Base-by-base conservation (phyloP, 2,329 filamentous ascomycete genomes). In the Cercospora citrullina region DNA sequence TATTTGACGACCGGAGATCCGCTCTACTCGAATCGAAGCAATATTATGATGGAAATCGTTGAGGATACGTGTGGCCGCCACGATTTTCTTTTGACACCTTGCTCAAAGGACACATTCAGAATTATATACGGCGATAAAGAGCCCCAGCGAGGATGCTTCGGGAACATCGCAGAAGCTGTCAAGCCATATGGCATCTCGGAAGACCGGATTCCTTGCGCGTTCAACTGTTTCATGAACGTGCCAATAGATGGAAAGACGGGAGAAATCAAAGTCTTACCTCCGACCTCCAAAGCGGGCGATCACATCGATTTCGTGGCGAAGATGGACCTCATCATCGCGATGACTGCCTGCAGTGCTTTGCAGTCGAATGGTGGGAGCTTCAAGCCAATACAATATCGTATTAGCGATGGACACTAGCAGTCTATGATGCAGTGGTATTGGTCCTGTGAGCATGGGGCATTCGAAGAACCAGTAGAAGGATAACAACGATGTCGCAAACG, bases 141-240 rank as follows among this genome's bases (percentile, higher is more conserved):
- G 4, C 73, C 73, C 1, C 71, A 72, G 51, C 72, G 68, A 51
- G 74, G 74, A 9, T 75, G 74, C 51, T 75, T 74, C 65, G 74
- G 74, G 12, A 75, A 75, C 57, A 68, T 75, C 5, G 72, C 72
- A 1, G 60, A 68, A 26, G 73, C 72, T 7, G 64, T 75, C 18
- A 45, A 66, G 48, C 57, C 42, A 16, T 72, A 64, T 36, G 72
- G 72, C 18, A 72, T 74, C 23, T 53, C 61, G 4, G 64, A 72
- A 26, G 73, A 74, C 48, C 63, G 68, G 9, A 72, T 74, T 12
- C 73, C 74, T 23, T 71, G 67, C 36, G 71, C 74, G 2, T 74
- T 75, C 66, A 75, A 75, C 36, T 74, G 72, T 60, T 75, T 75
- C 48, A 75, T 75, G 74, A 73, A 75, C 28, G 73, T 75, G 14